Conservation (phyloP, 768 basidiomycete genomes). For the Serpula lacrymans region DNA sequence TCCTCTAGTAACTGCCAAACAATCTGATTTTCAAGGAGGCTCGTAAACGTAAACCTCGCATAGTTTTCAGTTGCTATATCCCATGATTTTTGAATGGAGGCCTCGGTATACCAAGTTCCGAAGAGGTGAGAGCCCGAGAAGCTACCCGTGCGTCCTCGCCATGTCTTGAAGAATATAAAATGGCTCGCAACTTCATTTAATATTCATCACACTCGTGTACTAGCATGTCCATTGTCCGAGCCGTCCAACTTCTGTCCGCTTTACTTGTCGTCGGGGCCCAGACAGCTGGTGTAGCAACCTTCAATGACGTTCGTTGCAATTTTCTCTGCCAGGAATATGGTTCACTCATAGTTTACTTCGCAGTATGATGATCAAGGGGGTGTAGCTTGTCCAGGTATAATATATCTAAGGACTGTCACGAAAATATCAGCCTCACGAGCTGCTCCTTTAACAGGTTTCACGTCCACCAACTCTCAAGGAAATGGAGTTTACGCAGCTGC, state of each 20-base stretch:
- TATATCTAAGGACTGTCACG: too few relatives aligned
- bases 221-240: background rate
- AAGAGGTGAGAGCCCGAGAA: too few relatives aligned
- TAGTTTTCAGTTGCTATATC: too few relatives aligned
- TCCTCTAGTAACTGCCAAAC: too few relatives aligned
- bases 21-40: too few relatives aligned
- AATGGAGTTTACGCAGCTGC: conserved; percentile 27
- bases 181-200: too few relatives aligned
- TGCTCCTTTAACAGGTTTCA: conserved; percentile 18
- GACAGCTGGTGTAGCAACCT: background rate
- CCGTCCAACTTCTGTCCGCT: background rate
- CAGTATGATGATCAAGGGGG: background rate
- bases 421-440: background rate
- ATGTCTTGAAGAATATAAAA: too few relatives aligned
- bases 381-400: background rate
- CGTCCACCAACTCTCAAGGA: conserved; percentile 27
- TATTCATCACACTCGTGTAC: background rate
- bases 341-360: background rate
- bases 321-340: background rate
- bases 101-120: too few relatives aligned
- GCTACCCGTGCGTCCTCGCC: too few relatives aligned
- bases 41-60: too few relatives aligned
- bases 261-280: background rate
- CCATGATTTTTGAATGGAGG: conserved; percentile 1
- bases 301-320: background rate